phyloP scores from a whole-genome alignment of 1,284 basidiomycete genomes.

The Papiliotrema nemorosa region DNA sequence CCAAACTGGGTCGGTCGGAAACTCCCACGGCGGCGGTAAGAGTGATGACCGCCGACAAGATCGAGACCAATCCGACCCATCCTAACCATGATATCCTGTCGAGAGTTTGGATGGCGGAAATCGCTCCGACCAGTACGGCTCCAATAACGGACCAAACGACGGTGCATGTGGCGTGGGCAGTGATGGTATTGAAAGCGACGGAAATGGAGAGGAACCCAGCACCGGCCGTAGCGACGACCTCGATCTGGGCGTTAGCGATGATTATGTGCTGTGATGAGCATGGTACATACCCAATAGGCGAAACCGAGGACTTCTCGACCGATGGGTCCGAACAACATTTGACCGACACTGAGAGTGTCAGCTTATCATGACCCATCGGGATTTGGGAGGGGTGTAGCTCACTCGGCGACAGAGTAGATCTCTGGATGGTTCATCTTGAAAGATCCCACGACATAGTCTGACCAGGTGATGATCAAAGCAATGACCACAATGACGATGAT shows the following conservation, averaged over 20 bases:
- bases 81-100: constrained; percentile 45
- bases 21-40: constrained; percentile 48
- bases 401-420: constrained; percentile 24
- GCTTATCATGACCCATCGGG: not conserved
- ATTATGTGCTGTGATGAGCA: not conserved
- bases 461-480: constrained; percentile 39
- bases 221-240: constrained; percentile 23
- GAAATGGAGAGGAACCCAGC: constrained; percentile 37
- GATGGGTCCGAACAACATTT: constrained; percentile 29
- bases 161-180: constrained; percentile 41
- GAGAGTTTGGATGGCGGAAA: constrained; percentile 43
- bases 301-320: constrained; percentile 34
- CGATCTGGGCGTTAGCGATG: constrained; percentile 2
- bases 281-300: constrained; percentile 25
- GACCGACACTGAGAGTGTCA: constrained; percentile 27
- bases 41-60: constrained; percentile 42
- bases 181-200: constrained; percentile 48
- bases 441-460: constrained; percentile 29
- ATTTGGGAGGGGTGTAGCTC: not conserved
- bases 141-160: constrained; percentile 42
- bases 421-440: constrained; percentile 40
- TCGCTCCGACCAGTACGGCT: constrained; percentile 25
- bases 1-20: constrained; percentile 34
- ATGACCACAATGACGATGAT: constrained; percentile 37
- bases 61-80: constrained; percentile 35